A percentile compares a stretch with the other conserved stretches of the same genome.
Evolutionary conservation across 805 yeast species (phyloP).

Genomic region (Priceomyces haplophilus): DNA sequence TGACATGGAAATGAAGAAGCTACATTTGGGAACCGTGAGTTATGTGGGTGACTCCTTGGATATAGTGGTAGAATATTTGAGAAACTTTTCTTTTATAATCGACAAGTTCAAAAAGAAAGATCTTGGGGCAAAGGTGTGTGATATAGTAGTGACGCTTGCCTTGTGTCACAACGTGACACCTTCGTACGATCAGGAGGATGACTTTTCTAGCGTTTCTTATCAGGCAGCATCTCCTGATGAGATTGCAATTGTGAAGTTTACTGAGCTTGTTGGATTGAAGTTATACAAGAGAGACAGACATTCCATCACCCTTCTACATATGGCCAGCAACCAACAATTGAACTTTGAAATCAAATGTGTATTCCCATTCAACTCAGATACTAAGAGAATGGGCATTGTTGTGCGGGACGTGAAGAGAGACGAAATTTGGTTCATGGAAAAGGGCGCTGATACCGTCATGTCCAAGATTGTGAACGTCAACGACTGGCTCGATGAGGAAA

Average conservation of each 20-base stretch:
- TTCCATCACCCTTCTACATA: conserved; percentile 65
- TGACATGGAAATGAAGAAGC: conserved; percentile 93
- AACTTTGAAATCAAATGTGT: conserved; percentile 70
- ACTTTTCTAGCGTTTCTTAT: conserved; percentile 57
- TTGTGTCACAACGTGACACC: conserved; percentile 99
- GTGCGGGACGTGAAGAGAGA: conserved; percentile 58
- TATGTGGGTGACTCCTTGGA: conserved; percentile 92
- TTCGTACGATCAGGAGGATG: conserved; percentile 64
- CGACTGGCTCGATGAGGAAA: conserved; percentile 98
- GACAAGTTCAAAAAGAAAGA: conserved; percentile 53
- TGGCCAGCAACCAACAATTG: conserved; percentile 47
- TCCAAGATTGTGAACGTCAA: conserved; percentile 71
- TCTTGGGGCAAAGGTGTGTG: conserved; percentile 71
- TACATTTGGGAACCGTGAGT: conserved; percentile 89
- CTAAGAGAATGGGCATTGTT: conserved; percentile 94
- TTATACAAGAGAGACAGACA: conserved; percentile 79
- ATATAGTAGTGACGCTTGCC: conserved; percentile 76
- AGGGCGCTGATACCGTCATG: conserved; percentile 98
- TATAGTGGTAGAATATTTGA: conserved; percentile 70
- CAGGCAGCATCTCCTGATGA: conserved; percentile 99
- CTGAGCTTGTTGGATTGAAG: conserved; percentile 80
- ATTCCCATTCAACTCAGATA: conserved; percentile 94
- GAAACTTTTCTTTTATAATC: conserved; percentile 22
- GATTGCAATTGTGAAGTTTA: conserved; percentile 91
- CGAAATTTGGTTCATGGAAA: conserved; percentile 81